Conservation (phyloP, 1,284 basidiomycete species). For the Vanrija pseudolonga region DNA sequence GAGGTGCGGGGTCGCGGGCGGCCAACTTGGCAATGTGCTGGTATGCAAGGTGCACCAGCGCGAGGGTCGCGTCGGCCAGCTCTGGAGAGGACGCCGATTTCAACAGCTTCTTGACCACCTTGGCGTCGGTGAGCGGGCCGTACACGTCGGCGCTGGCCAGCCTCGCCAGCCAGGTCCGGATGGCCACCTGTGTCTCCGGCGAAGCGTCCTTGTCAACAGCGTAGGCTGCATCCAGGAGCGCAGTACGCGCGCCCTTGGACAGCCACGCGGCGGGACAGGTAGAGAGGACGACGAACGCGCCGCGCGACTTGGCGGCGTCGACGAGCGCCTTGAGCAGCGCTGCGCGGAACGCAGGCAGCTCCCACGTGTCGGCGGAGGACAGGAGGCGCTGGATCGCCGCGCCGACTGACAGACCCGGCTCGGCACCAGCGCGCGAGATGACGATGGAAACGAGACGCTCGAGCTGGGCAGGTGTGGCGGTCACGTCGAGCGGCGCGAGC, state of each 20-base stretch:
- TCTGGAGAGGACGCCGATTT: constrained; percentile 1
- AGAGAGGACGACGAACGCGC: constrained; percentile 14
- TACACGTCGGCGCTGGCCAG: constrained; percentile 12
- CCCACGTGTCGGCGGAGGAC: constrained; percentile 15
- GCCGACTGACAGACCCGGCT: not conserved
- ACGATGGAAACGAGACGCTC: constrained; percentile 6
- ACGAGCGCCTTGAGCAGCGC: constrained; percentile 14
- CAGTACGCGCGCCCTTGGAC: constrained; percentile 6
- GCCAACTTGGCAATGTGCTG: not conserved
- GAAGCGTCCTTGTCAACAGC: constrained; percentile 1
- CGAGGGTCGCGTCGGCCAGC: constrained; percentile 1
- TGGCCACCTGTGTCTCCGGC: constrained; percentile 1
- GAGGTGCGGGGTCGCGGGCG: not conserved
- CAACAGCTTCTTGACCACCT: constrained; percentile 8
- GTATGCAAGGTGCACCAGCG: constrained; percentile 1
- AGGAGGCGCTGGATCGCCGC: constrained; percentile 7
- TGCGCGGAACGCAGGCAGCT: constrained; percentile 7
- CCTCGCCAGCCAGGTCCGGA: constrained; percentile 18
- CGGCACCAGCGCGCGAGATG: not conserved
- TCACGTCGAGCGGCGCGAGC: constrained; percentile 16
- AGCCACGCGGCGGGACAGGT: constrained; percentile 14
- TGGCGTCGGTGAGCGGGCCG: constrained; percentile 12
- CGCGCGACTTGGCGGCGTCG: not conserved
- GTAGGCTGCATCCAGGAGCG: constrained; percentile 18
- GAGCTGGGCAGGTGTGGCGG: constrained; percentile 9